phyloP scores from a whole-genome alignment of 306 rosid species.

The Herpetospermum pedunculosum region DNA sequence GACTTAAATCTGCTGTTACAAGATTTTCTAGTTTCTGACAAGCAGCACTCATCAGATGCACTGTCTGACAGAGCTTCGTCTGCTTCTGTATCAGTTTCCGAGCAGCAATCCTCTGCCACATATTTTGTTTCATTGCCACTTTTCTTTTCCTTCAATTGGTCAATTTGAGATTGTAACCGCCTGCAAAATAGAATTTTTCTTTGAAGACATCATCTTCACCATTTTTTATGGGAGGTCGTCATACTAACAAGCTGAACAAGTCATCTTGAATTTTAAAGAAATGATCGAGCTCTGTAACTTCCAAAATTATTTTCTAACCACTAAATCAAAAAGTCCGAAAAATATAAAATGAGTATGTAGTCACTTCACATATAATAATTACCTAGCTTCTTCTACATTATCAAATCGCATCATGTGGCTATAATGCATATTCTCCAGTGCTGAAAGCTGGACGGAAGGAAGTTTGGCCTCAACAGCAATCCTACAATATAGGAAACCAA shows the following conservation, averaged over 20 bases:
- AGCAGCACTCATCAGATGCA: conserved; percentile 29
- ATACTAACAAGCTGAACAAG: neutral
- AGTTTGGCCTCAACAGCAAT: conserved; percentile 61
- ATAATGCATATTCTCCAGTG: conserved; percentile 90
- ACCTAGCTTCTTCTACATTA: conserved; percentile 70
- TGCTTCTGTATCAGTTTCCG: conserved; percentile 76
- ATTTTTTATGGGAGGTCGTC: neutral
- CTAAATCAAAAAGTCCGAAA: neutral
- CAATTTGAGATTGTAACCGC: conserved; percentile 59
- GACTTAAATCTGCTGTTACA: conserved; percentile 23
- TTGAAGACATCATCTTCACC: neutral
- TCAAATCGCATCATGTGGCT: conserved; percentile 79
- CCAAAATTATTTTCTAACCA: neutral
- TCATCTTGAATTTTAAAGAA: neutral
- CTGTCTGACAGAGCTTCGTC: conserved; percentile 27
- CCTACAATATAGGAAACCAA: conserved; percentile 34
- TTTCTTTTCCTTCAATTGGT: conserved; percentile 38
- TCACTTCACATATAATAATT: conserved; percentile 10
- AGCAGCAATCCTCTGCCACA: conserved; percentile 42
- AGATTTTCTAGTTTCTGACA: conserved; percentile 22
- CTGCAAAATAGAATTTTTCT: conserved; percentile 27
- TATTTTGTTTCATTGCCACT: conserved; percentile 25
- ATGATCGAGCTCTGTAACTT: neutral
- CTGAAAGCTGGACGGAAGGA: conserved; percentile 56
- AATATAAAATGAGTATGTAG: neutral